Base-by-base conservation (phyloP, 495 filamentous ascomycete species). In the Aspergillus baeticus region DNA sequence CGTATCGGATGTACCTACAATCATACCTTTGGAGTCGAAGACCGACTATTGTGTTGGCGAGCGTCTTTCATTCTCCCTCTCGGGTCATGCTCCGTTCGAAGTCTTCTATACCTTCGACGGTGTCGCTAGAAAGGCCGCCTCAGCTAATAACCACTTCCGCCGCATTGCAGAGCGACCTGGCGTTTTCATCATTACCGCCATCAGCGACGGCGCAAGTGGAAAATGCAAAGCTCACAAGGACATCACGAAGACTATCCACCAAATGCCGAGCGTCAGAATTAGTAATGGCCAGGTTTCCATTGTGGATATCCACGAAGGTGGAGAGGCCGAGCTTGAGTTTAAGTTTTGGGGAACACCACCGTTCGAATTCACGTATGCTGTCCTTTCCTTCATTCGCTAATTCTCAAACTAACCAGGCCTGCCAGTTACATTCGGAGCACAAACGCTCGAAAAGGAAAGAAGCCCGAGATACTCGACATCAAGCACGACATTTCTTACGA, bases 271-370 rank as follows among this genome's bases (percentile, higher is more conserved):
- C 58, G 94, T 96, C 33, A 84, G 84, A 57, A 89, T 98, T 62
- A 90, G 86, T 65, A 87, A 89, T 67, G 94, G 94, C 1, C 80
- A 79, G 34, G 81, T 86, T 17, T 83, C 85, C 10, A 83, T 86
- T 41, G 87, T 95, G 26, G 94, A 97, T 63, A 98, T 98, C 54
- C 94, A 97, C 66, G 93, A 98, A 75, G 94, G 94, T 64, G 88
- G 90, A 59, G 87, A 92, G 70, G 90, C 92, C 14, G 89, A 96
- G 68, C 90, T 98, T 54, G 75, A 89, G 38, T 97, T 98, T 60
- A 87, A 93, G 62, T 97, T 98, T 68, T 90, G 87, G 74, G 94
- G 94, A 41, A 93, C 91, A 10, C 94, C 94, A 56, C 94, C 94
- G 10, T 98, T 98, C 65, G 92, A 97, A 71, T 98, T 97, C 69